Base-by-base conservation (phyloP, 345 rosid species). In the Erucastrum elatum region DNA sequence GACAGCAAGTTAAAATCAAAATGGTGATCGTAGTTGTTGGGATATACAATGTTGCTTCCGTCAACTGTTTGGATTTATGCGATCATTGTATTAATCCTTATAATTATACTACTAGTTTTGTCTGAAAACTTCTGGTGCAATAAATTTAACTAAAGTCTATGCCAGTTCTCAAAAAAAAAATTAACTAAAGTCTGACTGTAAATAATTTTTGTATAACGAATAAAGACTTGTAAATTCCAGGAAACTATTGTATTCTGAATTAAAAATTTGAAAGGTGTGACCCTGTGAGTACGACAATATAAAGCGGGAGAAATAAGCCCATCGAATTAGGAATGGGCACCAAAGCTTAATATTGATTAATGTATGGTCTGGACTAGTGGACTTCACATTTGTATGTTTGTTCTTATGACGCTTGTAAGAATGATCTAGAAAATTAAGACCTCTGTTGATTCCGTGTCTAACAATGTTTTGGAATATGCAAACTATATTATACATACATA, bases 11-110 rank as follows among this genome's bases (percentile, higher is more conserved):
- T 10, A 2, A 37, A 37, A 37, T 37, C 11, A 29, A 29, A 2
- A 29, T 73, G 68, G 70, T 73, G 82, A 73, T 51, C 64, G 60
- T 73, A 79, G 82, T 79, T 67, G 78, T 79, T 79, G 78, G 74
- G 59, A 73, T 68, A 73, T 73, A 73, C 74, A 74, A 61, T 60
- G 77, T 73, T 79, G 75, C 75, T 74, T 79, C 37, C 82, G 82
- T 73, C 75, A 62, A 60, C 74, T 74, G 59, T 68, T 79, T 74
- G 78, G 70, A 74, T 79, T 68, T 73, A 67, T 79, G 70, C 75
- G 61, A 67, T 60, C 65, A 79, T 49, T 34, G 64, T 15, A 33
- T 60, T 31, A 66, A 33, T 51, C 53, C n/a, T 8, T 46, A 53
- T 26, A 49, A 49, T 25, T 76, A 15, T 56, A 16, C 3, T 37